Base-by-base conservation (phyloP, 768 basidiomycete genomes). In the Tricholoma matsutake region DNA sequence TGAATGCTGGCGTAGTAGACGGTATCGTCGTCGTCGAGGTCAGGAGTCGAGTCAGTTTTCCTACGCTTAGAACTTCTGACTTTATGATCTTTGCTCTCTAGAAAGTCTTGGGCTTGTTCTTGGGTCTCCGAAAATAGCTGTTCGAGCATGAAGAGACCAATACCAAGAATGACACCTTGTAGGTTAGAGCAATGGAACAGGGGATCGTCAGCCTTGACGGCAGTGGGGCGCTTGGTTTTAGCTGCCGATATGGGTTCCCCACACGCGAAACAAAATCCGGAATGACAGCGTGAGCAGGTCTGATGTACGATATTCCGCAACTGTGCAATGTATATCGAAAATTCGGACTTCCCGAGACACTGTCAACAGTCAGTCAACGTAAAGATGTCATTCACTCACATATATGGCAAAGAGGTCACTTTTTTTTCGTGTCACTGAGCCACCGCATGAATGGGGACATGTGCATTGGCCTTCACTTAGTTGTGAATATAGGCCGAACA, bases 181-280 rank as follows among this genome's bases (percentile, higher is more conserved):
- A 96, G 71, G 68, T 92, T 91, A 6, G 92, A 83, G 73, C 95
- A 97, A 74, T 97, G 95, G 69, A 96, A 92, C 60, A 96, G 75
- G 11, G 82, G 80, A 58, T 84, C 82, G 49, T 85, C 83, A 29
- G 76, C 73, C 8, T 78, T 71, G 35, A 78, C 71, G 35, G 75
- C 74, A 76, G 71, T 78, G 68, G 73, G 73, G 54, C 75, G 79
- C 67, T 79, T 77, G 29, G 73, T 73, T 65, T 76, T 83, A 54
- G 78, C 76, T 25, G 73, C 67, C 37, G 81, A 78, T 39, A 83
- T 75, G 25, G 82, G 77, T 73, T 92, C 91, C 25, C 89, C 88
- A 64, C 92, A 94, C 16, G 91, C 91, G 61, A 87, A 76, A 70
- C 92, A 94, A 59, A 88, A 84, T 52, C 81, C 79, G 53, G 76